phyloP scores from a whole-genome alignment of 805 yeast genomes.

The Starmerella ratchasimensis region DNA sequence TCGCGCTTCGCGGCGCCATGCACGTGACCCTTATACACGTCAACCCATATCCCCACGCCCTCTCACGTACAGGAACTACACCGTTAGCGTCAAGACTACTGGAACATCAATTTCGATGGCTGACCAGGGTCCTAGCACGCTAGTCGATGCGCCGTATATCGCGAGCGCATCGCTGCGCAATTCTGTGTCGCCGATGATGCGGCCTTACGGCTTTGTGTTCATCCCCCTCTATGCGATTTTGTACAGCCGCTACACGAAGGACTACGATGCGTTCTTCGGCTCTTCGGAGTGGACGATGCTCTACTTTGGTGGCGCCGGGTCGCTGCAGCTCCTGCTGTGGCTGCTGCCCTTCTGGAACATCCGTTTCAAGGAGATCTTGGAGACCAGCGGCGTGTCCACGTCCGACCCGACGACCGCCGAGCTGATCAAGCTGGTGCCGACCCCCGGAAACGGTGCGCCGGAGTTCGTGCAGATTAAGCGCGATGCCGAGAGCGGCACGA shows the following conservation, averaged over 20 bases:
- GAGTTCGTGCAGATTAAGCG: conserved; percentile 57
- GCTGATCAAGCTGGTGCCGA: conserved; percentile 63
- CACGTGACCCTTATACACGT: no score
- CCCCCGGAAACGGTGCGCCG: conserved; percentile 74
- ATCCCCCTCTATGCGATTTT: conserved; percentile 63
- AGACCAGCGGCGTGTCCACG: conserved; percentile 41
- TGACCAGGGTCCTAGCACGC: conserved; percentile 44
- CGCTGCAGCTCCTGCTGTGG: conserved; percentile 64
- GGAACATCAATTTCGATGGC: conserved; percentile 38
- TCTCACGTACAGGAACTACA: no score
- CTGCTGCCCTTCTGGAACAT: conserved; percentile 93
- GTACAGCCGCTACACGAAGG: conserved; percentile 44
- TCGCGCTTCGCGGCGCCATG: no score
- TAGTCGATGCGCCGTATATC: conserved; percentile 59
- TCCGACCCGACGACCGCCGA: conserved; percentile 43
- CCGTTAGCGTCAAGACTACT: no score
- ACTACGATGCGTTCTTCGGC: conserved; percentile 68
- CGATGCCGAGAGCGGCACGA: conserved; percentile 40
- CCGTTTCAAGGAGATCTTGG: conserved; percentile 52
- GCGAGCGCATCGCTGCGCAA: conserved; percentile 59
- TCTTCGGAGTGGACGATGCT: conserved; percentile 96
- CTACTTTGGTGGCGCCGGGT: conserved; percentile 56
- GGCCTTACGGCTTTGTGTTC: conserved; percentile 79
- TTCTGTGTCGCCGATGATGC: conserved; percentile 43
- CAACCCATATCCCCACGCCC: no score